Conservation (phyloP, 2,329 filamentous ascomycete genomes). For the Dendrostoma leiphaemia region DNA sequence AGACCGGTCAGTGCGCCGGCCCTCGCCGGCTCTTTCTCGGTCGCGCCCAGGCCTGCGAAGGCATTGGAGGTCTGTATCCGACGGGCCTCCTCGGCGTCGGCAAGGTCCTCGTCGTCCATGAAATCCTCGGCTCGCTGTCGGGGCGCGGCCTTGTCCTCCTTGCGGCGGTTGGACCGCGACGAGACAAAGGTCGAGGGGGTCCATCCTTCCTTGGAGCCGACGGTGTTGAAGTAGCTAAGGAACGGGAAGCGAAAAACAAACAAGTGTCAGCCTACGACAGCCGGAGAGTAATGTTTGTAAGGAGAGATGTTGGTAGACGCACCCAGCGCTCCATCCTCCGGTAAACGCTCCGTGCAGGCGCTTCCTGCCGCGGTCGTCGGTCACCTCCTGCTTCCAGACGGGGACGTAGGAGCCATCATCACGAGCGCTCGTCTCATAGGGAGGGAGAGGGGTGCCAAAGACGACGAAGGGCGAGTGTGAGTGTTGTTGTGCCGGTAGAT, state of each 20-base stretch:
- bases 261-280: no score
- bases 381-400: slow-evolving; percentile 97
- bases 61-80: slow-evolving; percentile 69
- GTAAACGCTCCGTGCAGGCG: slow-evolving; percentile 95
- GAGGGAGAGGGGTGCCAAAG: slow-evolving; percentile 83
- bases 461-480: slow-evolving; percentile 74
- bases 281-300: no score
- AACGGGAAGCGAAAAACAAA: background rate
- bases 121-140: slow-evolving; percentile 79
- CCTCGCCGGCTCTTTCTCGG: slow-evolving; percentile 51
- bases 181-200: slow-evolving; percentile 89
- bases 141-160: slow-evolving; percentile 53
- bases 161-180: slow-evolving; percentile 75
- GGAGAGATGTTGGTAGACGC: slow-evolving; percentile 44
- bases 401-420: slow-evolving; percentile 93
- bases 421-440: slow-evolving; percentile 69
- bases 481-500: slow-evolving; percentile 61
- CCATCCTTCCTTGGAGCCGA: slow-evolving; percentile 98
- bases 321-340: slow-evolving; percentile 95
- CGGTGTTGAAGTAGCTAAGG: slow-evolving; percentile 89
- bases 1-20: slow-evolving; percentile 65
- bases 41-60: slow-evolving; percentile 75
- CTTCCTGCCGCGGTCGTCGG: slow-evolving; percentile 86
- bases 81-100: slow-evolving; percentile 77
- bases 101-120: slow-evolving; percentile 96